Percentiles rank a stretch among this genome's conserved stretches.
Evolutionary conservation across 108 stramenopile species (phyloP).

Genomic region (Cyclotella baltica): DNA sequence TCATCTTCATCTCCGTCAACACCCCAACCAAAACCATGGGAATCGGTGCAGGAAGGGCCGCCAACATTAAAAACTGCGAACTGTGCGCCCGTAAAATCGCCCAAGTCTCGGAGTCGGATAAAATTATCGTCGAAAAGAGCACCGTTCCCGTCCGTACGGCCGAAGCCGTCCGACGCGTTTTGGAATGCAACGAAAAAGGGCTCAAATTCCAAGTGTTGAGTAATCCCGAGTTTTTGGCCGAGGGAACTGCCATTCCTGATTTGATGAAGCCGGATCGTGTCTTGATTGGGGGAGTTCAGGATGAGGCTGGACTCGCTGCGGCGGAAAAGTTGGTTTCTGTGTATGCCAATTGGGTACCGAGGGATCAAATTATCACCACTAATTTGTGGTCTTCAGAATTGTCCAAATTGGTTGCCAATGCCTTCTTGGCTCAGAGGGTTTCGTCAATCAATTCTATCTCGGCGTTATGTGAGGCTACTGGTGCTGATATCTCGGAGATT

Average conservation of each 20-base stretch:
- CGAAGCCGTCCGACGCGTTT: conserved; percentile 94
- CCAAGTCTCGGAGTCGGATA: conserved; percentile 84
- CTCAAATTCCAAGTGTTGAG: conserved; percentile 95
- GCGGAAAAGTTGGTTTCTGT: conserved; percentile 82
- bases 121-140: conserved; percentile 99
- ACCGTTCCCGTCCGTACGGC: conserved; percentile 99
- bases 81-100: conserved; percentile 99
- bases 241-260: conserved; percentile 98
- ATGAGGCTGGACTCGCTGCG: conserved; percentile 86
- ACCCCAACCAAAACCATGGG: conserved; percentile 99
- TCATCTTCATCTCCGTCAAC: conserved; percentile 99
- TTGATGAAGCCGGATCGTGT: conserved; percentile 96
- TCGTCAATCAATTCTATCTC: conserved; percentile 99
- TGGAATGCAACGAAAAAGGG: conserved; percentile 92
- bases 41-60: conserved; percentile 99
- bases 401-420: conserved; percentile 99
- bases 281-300: conserved; percentile 97
- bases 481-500: conserved; percentile 97
- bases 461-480: conserved; percentile 98
- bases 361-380: conserved; percentile 95
- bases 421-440: conserved; percentile 99
- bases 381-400: conserved; percentile 99
- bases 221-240: conserved; percentile 99
- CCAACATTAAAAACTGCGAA: conserved; percentile 99
- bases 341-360: conserved; percentile 96